A percentile compares a stretch with the other conserved stretches of the same genome.
phyloP scores from a whole-genome alignment of 352 stramenopile genomes.

The Phytopythium chamaehyphon region DNA sequence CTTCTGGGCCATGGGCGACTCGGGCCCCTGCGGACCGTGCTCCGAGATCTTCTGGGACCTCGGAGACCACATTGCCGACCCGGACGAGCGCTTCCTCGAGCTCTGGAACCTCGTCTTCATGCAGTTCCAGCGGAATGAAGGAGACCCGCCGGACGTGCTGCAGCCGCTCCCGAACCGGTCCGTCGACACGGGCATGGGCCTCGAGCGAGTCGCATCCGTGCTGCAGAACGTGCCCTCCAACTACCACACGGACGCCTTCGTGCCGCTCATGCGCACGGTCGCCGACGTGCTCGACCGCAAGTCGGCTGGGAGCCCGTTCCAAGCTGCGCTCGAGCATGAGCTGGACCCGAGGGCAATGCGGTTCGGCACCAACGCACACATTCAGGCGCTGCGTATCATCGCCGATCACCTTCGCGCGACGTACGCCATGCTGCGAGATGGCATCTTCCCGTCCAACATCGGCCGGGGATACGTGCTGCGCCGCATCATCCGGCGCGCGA shows the following conservation, averaged over 20 bases:
- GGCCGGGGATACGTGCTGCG: constrained; percentile 95
- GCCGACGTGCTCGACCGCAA: constrained; percentile 33
- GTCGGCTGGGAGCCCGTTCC: constrained; percentile 23
- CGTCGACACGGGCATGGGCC: constrained; percentile 97
- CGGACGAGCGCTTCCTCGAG: constrained; percentile 84
- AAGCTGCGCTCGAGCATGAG: constrained; percentile 33
- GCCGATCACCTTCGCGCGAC: constrained; percentile 95
- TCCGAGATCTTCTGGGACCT: constrained; percentile 96
- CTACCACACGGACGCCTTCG: constrained; percentile 97
- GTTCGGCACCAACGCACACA: constrained; percentile 52
- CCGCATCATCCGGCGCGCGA: constrained; percentile 90
- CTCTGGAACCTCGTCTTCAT: constrained; percentile 99
- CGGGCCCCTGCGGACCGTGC: constrained; percentile 92
- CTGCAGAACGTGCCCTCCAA: constrained; percentile 93
- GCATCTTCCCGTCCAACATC: constrained; percentile 94
- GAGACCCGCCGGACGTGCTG: constrained; percentile 49
- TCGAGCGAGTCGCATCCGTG: constrained; percentile 94
- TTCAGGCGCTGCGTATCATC: constrained; percentile 85
- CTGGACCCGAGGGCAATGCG: constrained; percentile 29
- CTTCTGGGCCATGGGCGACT: constrained; percentile 97
- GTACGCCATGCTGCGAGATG: constrained; percentile 93
- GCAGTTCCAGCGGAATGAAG: constrained; percentile 92
- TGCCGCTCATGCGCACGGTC: constrained; percentile 75
- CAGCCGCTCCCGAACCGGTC: constrained; percentile 87
- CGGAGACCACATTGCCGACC: constrained; percentile 71